Percentiles rank a stretch among this genome's conserved stretches.
These are phyloP conservation scores for Pythium scleroteichum DNA, from an alignment of 352 stramenopile genomes.

Conservation along the genomic window DNA sequence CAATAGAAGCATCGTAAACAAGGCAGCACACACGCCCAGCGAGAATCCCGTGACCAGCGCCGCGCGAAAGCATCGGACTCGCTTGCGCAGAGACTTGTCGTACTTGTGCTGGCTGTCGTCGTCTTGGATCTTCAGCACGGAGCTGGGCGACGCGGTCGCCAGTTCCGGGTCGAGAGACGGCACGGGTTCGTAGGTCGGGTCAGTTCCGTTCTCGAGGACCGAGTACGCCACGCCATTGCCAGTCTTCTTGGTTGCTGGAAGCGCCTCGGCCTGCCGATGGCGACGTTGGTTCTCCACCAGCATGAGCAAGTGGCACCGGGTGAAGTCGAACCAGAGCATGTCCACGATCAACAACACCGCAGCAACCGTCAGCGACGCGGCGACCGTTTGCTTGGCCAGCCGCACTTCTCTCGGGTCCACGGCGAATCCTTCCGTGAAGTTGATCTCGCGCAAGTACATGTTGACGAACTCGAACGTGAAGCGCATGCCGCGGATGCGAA, in stretches of 20 bases:
- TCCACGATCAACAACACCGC: neutral
- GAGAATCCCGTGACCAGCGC: neutral
- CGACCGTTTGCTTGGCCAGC: conserved; percentile 2
- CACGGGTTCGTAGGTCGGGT: neutral
- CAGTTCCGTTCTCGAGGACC: neutral
- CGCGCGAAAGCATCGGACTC: neutral
- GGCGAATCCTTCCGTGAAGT: neutral
- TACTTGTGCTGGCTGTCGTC: neutral
- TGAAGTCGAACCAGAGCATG: conserved; percentile 10
- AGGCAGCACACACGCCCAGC: neutral
- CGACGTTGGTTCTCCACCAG: neutral
- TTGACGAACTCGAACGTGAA: conserved; percentile 20
- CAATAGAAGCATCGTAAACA: neutral
- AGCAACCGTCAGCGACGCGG: neutral
- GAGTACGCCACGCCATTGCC: neutral
- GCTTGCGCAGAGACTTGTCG: neutral
- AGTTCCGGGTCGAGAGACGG: neutral
- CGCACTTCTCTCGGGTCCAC: conserved; percentile 3
- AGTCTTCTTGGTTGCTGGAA: neutral
- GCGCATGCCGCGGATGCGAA: conserved; percentile 15
- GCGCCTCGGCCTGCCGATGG: neutral
- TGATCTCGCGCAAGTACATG: conserved; percentile 14
- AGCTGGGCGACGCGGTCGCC: neutral
- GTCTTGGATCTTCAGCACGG: too few relatives aligned
- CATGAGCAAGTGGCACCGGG: conserved; percentile 9